Evolutionary conservation across 106 monocot species (phyloP), one percentile per base, ranked within the genome.

Genomic region (Dactylorhiza incarnata): DNA sequence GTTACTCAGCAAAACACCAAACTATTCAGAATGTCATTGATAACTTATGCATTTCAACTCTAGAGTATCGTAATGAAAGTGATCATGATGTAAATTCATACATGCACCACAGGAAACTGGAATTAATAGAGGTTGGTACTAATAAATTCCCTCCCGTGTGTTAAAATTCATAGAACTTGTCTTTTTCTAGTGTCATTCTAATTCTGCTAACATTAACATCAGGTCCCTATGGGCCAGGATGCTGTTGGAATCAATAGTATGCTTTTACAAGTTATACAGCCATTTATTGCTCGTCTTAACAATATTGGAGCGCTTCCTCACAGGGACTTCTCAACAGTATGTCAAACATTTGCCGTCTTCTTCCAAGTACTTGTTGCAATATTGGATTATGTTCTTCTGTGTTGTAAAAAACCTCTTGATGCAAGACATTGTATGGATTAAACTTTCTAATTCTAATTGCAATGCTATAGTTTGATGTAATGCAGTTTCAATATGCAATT

Each of bases 41-140:
- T 83, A 99, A 99, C 71, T 81, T 99, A 71, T 65, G 62, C 77
- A 99, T 99, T 81, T 94, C 97, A 75, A 86, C 82, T 14, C 81
- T 99, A 82, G 91, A 94, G 81, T 91, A 94, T 67, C 91, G 91
- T 45, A 84, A 86, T 81, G 97, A 99, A 89, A 82, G 48, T 83
- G 87, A 99, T 71, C 68, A 49, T 73, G 94, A 94, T 88, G 97
- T 94, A 68, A 94, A 80, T 72, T 81, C 74, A 55, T 94, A 94
- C 81, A 82, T 99, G 53, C 89, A 91, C 51, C 74, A 85, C 56
- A 84, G 97, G 61, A 83, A 81, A 77, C 78, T 86, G 78, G 97
- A 99, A 80, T 44, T 94, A 63, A 79, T 89, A 63, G 78, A 94
- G 97, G 97, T 94, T 86, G 43, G 22, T 74, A 6, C 24, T 45